Evolutionary conservation across 176 grass and related monocot species (phyloP).

Genomic region (Alopecurus myosuroides): DNA sequence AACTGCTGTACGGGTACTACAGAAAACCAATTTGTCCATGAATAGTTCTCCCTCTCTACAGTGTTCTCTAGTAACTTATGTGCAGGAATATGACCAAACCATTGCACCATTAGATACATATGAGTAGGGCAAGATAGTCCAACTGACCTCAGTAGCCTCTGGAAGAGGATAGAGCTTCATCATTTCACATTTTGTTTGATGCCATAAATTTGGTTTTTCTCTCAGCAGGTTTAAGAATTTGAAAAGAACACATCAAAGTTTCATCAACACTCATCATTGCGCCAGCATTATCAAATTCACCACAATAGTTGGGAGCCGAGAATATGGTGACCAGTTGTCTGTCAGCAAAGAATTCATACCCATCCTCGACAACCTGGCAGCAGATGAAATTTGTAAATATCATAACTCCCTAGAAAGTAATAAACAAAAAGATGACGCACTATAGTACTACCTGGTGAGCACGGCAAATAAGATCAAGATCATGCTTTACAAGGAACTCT

Average conservation of each 20-base stretch:
- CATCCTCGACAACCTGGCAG: slow-evolving; percentile 92
- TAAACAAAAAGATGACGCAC: neutral
- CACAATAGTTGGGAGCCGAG: slow-evolving; percentile 92
- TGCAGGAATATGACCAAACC: neutral
- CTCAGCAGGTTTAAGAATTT: slow-evolving; percentile 96
- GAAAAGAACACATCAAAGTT: slow-evolving; percentile 93
- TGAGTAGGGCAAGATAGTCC: neutral
- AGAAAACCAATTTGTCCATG: neutral
- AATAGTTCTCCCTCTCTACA: neutral
- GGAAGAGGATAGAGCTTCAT: slow-evolving; percentile 7
- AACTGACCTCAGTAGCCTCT: slow-evolving; percentile 43
- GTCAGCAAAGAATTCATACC: slow-evolving; percentile 95
- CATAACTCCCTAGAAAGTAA: slow-evolving; percentile 1
- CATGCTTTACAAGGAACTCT: slow-evolving; percentile 70
- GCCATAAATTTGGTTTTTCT: slow-evolving; percentile 65
- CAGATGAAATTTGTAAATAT: slow-evolving; percentile 23
- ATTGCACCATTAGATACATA: neutral
- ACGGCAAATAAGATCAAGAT: slow-evolving; percentile 83
- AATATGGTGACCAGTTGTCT: slow-evolving; percentile 91
- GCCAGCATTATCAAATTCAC: slow-evolving; percentile 93
- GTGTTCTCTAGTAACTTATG: neutral
- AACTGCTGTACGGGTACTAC: neutral
- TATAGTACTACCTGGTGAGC: slow-evolving; percentile 69
- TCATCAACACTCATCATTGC: slow-evolving; percentile 98
- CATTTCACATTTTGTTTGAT: slow-evolving; percentile 80